phyloP scores from a whole-genome alignment of 371 early-diverging fungal genomes.

The Mucor racemosus region DNA sequence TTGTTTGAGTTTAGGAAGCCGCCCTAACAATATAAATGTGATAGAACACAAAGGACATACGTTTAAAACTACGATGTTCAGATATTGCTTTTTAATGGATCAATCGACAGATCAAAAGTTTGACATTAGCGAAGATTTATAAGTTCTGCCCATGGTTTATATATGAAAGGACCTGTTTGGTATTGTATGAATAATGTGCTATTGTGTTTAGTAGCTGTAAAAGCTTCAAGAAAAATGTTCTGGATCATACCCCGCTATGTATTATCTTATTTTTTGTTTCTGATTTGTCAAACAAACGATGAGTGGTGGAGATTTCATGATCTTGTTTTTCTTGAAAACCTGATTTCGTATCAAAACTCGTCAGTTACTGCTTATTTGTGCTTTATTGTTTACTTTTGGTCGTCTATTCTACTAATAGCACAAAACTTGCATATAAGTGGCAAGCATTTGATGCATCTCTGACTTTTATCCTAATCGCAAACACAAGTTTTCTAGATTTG shows the following conservation, averaged over 20 bases:
- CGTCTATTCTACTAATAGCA: background rate
- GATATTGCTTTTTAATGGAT: too few relatives aligned
- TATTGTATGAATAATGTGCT: background rate
- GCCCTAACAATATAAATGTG: background rate
- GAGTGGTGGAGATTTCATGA: too few relatives aligned
- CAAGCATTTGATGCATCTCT: background rate
- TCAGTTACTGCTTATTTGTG: background rate
- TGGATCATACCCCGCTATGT: slow-evolving; percentile 1
- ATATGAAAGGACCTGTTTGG: background rate
- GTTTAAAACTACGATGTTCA: background rate
- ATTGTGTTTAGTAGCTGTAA: background rate
- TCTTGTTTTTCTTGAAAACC: background rate
- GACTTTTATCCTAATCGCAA: too few relatives aligned
- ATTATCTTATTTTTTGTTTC: background rate
- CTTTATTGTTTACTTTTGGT: background rate
- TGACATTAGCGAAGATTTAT: background rate
- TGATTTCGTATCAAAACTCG: background rate
- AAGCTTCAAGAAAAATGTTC: background rate
- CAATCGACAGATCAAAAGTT: background rate
- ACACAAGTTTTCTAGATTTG: too few relatives aligned
- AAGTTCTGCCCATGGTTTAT: background rate
- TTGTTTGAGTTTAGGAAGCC: background rate
- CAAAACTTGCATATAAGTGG: too few relatives aligned
- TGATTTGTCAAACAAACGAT: too few relatives aligned
- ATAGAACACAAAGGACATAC: background rate